Evolutionary conservation across 805 yeast species (phyloP).

Genomic region (Wickerhamiella lipophila): DNA sequence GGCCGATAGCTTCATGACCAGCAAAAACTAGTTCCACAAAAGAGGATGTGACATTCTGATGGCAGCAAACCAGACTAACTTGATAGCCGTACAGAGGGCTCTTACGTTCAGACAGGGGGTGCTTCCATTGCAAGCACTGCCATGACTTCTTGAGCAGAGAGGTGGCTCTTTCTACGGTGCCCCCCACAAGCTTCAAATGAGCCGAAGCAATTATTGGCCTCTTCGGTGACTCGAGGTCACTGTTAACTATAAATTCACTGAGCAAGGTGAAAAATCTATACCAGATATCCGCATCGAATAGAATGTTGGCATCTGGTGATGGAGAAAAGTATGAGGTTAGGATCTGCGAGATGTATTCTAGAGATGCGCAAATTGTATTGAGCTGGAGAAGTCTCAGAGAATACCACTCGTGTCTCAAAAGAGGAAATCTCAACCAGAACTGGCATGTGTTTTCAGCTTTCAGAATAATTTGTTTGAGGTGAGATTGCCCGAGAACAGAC

Average conservation of each 20-base stretch:
- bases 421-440: neutral
- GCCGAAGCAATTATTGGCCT: neutral
- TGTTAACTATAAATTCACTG: neutral
- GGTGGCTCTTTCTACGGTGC: neutral
- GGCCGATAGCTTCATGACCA: neutral
- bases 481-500: neutral
- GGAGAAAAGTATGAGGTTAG: neutral
- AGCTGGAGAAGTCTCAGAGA: neutral
- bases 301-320: neutral
- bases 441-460: neutral
- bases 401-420: neutral
- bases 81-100: slow-evolving; percentile 2
- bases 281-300: slow-evolving; percentile 5
- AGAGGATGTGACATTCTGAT: neutral
- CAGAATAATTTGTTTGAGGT: neutral
- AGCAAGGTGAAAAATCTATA: neutral
- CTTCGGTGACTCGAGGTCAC: neutral
- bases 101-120: neutral
- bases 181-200: neutral
- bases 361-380: neutral
- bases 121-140: neutral
- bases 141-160: neutral
- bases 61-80: slow-evolving; percentile 6
- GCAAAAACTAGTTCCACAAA: slow-evolving; percentile 3
- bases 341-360: neutral